Base-by-base conservation (phyloP, 768 basidiomycete genomes). In the Fomitopsis serialis region DNA sequence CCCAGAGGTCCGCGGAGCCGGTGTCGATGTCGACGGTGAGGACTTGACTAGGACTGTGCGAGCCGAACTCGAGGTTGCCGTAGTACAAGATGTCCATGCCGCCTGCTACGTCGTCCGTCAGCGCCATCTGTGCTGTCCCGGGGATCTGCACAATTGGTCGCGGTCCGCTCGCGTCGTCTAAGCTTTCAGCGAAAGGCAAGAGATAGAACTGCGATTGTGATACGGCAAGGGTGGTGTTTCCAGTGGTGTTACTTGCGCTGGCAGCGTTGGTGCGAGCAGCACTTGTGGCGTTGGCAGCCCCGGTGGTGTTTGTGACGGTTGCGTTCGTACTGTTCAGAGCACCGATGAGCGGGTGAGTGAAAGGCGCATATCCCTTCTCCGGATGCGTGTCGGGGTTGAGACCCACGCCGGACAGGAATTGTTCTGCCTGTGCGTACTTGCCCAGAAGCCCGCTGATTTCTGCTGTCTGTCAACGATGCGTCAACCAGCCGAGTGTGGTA, bases 1-100 rank as follows among this genome's bases (percentile, higher is more conserved):
- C 64, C 81, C 85, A 87, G n/a, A 84, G 70, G 62, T 89, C 87
- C 32, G 79, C 72, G 7, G 80, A 83, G 47, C 86, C 84, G 2
- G 86, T 87, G 65, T 89, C 87, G 57, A 87, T 70, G 64, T 84
- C 79, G 32, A 87, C 74, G 2, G 74, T 70, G 17, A 87, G 60
- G 21, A 57, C 49, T 63, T 86, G 84, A 0, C n/a, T n/a, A n/a
- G n/a, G n/a, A n/a, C 68, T 58, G 1, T 78, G 78, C 17, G 81
- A 81, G 10, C 87, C 87, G 48, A 88, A 71, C 5, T 57, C 34
- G 45, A 84, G 50, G 9, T 63, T 54, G 2, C 76, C 78, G 50
- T 76, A 80, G 61, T 82, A 84, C 50, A 77, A 64, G 25, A 77
- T 55, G 53, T 82, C 78, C 42, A 74, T 57, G 24, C 54, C 53